Conservation (phyloP, 176 grass and related monocot genomes). For the Secale cereale region DNA sequence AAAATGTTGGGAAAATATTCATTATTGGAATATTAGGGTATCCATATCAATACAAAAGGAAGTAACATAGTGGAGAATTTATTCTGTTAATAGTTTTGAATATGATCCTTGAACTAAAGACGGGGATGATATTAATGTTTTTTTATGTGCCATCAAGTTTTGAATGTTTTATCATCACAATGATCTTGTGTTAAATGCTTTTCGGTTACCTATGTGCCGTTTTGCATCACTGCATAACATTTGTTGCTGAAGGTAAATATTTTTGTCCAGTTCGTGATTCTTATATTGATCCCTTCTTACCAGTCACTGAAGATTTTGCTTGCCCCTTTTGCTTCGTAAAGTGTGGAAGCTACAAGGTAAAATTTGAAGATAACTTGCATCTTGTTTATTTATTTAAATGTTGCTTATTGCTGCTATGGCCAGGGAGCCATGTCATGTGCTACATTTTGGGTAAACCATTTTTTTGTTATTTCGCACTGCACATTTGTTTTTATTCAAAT, state of each 20-base stretch:
- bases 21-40: not conserved
- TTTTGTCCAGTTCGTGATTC: not conserved
- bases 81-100: not conserved
- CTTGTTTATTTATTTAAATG: not conserved
- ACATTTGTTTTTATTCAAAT: too few species aligned
- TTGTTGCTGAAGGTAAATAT: not conserved
- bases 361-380: not conserved
- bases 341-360: conserved; percentile 84
- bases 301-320: conserved; percentile 79
- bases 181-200: conserved; percentile 3
- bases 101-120: not conserved
- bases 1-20: not conserved
- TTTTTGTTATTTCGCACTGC: not conserved
- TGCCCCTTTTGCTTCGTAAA: conserved; percentile 72
- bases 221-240: not conserved
- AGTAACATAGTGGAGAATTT: not conserved
- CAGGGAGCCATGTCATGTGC: not conserved
- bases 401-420: not conserved
- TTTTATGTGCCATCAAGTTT: not conserved
- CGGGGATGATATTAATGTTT: not conserved
- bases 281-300: conserved; percentile 21
- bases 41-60: not conserved
- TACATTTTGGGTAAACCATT: not conserved
- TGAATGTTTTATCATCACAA: not conserved
- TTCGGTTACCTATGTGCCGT: not conserved